A percentile compares a stretch with the other conserved stretches of the same genome.
Evolutionary conservation across 768 basidiomycete genomes (phyloP).

Genomic region (Hypholoma fasciculare): DNA sequence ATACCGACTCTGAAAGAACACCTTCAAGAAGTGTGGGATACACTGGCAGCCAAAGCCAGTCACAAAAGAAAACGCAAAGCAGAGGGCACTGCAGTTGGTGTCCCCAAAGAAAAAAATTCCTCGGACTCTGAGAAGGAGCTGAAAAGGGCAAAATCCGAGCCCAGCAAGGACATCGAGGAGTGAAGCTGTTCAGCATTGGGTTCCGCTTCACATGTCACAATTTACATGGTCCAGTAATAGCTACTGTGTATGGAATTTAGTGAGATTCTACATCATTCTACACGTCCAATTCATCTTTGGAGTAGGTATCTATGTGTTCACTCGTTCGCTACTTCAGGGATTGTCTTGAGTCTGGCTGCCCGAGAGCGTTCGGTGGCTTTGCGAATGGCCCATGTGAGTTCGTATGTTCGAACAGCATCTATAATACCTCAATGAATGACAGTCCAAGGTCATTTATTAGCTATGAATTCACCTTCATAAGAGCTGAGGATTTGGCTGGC

Average conservation of each 20-base stretch:
- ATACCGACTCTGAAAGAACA: conserved; percentile 78
- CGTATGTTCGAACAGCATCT: conserved; percentile 89
- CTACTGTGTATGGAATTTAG: too few relatives aligned
- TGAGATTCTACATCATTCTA: background rate
- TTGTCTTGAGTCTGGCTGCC: conserved; percentile 39
- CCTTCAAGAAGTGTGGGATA: conserved; percentile 72
- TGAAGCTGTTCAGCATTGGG: background rate
- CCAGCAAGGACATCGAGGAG: background rate
- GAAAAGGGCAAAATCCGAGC: conserved; percentile 8
- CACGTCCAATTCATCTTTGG: background rate
- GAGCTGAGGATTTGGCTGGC: conserved; percentile 77
- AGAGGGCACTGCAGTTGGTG: conserved; percentile 17
- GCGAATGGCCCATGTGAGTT: conserved; percentile 93
- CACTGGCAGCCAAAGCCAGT: conserved; percentile 42
- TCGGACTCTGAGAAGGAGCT: background rate
- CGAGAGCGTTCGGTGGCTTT: conserved; percentile 72
- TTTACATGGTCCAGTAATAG: too few relatives aligned
- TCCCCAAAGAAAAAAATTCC: conserved; percentile 2
- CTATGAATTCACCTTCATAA: conserved; percentile 66
- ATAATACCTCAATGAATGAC: conserved; percentile 1
- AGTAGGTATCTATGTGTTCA: conserved; percentile 8
- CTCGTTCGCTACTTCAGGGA: conserved; percentile 27
- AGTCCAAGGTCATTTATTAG: background rate
- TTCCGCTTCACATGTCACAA: too few relatives aligned
- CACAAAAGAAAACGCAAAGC: conserved; percentile 41